These are phyloP conservation scores for Fomitopsis pinicola DNA, from an alignment of 1,284 basidiomycete species.

Conservation along the genomic window DNA sequence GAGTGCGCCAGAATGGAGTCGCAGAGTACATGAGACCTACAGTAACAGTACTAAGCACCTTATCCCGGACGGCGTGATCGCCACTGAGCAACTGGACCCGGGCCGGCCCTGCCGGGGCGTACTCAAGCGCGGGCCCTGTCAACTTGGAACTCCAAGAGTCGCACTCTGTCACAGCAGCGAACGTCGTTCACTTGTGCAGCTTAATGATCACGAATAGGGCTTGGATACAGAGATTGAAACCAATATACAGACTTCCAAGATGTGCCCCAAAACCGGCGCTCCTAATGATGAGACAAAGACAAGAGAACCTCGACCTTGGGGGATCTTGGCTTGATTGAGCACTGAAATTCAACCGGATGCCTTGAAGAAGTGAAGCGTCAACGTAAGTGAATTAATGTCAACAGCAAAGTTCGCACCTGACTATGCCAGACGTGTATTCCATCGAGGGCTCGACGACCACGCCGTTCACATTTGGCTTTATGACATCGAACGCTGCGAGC, in stretches of 20 bases:
- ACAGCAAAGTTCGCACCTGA: conserved; percentile 12
- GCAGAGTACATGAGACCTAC: background rate
- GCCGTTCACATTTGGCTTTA: conserved; percentile 20
- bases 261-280: background rate
- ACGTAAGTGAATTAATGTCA: no score
- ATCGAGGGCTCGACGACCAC: conserved; percentile 15
- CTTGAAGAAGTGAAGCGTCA: conserved; percentile 8
- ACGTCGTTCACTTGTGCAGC: background rate
- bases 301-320: conserved; percentile 16
- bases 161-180: no score
- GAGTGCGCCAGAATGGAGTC: conserved; percentile 1
- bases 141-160: no score
- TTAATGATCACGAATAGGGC: background rate
- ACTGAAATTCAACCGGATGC: conserved; percentile 28
- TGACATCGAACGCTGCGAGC: conserved; percentile 28
- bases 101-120: background rate
- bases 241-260: background rate
- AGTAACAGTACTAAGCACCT: background rate
- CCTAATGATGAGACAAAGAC: background rate
- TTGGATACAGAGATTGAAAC: background rate
- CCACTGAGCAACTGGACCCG: background rate
- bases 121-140: no score
- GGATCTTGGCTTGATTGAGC: conserved; percentile 25
- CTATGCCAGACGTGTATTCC: conserved; percentile 17
- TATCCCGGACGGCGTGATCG: background rate